A percentile compares a stretch with the other conserved stretches of the same genome.
phyloP scores from a whole-genome alignment of 139 green algal genomes.

The Trebouxia sp. region DNA sequence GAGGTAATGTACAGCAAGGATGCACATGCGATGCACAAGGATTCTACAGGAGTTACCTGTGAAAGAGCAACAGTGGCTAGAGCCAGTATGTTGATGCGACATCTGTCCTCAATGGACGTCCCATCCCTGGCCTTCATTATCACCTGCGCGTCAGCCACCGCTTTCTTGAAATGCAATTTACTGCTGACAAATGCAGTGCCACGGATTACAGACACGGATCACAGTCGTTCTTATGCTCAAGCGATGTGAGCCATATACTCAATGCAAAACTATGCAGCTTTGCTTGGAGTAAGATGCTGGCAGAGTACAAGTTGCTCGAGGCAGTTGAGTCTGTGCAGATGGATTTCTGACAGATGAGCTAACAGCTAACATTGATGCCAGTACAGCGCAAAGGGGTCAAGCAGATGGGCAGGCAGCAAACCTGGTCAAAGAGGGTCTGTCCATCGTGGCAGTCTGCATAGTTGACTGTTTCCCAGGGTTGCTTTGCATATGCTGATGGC shows the following conservation, averaged over 20 bases:
- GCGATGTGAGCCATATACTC: no score
- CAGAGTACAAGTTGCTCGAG: no score
- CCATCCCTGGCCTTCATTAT: slow-evolving; percentile 56
- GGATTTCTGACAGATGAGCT: no score
- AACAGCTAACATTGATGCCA: no score
- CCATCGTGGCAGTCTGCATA: slow-evolving; percentile 92
- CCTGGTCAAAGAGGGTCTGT: slow-evolving; percentile 85
- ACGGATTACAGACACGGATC: no score
- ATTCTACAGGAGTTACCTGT: slow-evolving; percentile 48
- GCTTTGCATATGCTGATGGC: slow-evolving; percentile 60
- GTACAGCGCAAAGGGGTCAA: no score
- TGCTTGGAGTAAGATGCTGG: no score
- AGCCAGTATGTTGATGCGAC: slow-evolving; percentile 66
- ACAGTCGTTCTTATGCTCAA: no score
- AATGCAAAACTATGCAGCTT: no score
- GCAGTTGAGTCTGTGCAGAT: no score
- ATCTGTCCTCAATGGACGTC: slow-evolving; percentile 49
- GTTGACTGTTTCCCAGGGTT: slow-evolving; percentile 76
- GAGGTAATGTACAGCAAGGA: slow-evolving; percentile 9
- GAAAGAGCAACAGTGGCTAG: slow-evolving; percentile 64
- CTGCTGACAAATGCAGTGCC: no score
- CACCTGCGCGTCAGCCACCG: slow-evolving; percentile 36
- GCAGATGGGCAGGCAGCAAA: not conserved
- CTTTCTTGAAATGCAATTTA: no score
- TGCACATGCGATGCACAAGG: not conserved